Evolutionary conservation across 345 rosid species (phyloP).

Genomic region (Garcia nutans): DNA sequence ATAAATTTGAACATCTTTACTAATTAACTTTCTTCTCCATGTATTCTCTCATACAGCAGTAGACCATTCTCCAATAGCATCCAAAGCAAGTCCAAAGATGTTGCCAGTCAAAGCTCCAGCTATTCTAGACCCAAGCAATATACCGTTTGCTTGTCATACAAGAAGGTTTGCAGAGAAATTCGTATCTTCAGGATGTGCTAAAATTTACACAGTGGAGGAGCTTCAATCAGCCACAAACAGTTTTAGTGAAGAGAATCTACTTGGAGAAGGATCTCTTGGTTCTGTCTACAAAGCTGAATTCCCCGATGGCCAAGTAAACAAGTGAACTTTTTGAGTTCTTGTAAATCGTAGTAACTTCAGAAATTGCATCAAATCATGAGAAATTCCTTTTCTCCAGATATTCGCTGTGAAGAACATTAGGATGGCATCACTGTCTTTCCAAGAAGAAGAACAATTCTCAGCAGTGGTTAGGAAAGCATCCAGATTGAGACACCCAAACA

Average conservation of each 20-base stretch:
- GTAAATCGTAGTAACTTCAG: background rate
- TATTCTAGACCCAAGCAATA: conserved; percentile 32
- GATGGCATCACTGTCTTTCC: conserved; percentile 61
- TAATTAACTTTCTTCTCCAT: background rate
- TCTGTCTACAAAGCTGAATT: conserved; percentile 80
- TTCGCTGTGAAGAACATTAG: conserved; percentile 73
- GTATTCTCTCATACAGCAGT: conserved; percentile 10
- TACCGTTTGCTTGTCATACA: conserved; percentile 32
- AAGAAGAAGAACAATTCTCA: conserved; percentile 74
- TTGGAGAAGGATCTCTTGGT: conserved; percentile 86
- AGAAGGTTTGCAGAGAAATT: conserved; percentile 49
- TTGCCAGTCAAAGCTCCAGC: conserved; percentile 42
- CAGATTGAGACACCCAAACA: conserved; percentile 74
- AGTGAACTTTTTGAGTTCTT: conserved; percentile 6
- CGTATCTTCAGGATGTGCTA: conserved; percentile 48
- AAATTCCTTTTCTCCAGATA: conserved; percentile 37
- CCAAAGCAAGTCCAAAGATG: conserved; percentile 48
- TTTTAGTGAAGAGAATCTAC: conserved; percentile 72
- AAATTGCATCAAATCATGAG: background rate
- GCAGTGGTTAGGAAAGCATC: conserved; percentile 64
- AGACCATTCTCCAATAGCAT: conserved; percentile 39
- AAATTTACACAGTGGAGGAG: conserved; percentile 59
- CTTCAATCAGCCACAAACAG: conserved; percentile 71
- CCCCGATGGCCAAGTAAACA: conserved; percentile 64
- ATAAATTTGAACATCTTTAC: background rate